phyloP scores from a whole-genome alignment of 73 alveolate genomes.

The Paraurostyla sp. region DNA sequence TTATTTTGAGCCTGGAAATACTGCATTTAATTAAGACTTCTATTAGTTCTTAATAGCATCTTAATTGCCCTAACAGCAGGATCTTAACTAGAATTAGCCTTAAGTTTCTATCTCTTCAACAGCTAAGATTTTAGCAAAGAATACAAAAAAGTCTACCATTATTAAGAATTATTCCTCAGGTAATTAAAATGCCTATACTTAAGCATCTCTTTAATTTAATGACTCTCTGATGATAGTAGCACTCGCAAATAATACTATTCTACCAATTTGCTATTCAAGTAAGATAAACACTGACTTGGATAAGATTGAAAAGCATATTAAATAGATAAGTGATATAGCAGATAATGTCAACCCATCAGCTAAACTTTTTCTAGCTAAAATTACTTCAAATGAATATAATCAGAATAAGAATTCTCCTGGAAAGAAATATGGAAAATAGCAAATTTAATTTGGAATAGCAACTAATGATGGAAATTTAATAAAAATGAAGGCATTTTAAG shows the following conservation, averaged over 20 bases:
- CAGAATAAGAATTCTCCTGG: background rate
- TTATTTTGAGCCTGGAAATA: background rate
- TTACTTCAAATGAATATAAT: background rate
- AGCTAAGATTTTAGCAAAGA: background rate
- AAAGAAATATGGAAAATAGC: background rate
- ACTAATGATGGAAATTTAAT: slow-evolving; percentile 52
- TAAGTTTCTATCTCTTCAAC: background rate
- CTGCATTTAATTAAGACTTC: background rate
- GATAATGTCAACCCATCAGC: slow-evolving; percentile 22
- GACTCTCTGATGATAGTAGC: background rate
- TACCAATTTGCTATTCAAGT: background rate
- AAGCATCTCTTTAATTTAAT: background rate
- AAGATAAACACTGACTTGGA: background rate
- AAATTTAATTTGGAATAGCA: slow-evolving; percentile 36
- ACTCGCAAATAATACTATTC: slow-evolving; percentile 2
- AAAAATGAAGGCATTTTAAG: slow-evolving; percentile 17
- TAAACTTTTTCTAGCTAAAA: background rate
- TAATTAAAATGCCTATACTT: background rate
- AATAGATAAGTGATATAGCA: background rate
- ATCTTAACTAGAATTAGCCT: background rate
- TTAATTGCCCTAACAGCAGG: background rate
- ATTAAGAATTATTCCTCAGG: background rate
- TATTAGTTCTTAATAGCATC: background rate
- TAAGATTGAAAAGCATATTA: slow-evolving; percentile 1
- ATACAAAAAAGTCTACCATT: background rate